phyloP scores from a whole-genome alignment of 176 grass and related monocot genomes.

The Poa pratensis region DNA sequence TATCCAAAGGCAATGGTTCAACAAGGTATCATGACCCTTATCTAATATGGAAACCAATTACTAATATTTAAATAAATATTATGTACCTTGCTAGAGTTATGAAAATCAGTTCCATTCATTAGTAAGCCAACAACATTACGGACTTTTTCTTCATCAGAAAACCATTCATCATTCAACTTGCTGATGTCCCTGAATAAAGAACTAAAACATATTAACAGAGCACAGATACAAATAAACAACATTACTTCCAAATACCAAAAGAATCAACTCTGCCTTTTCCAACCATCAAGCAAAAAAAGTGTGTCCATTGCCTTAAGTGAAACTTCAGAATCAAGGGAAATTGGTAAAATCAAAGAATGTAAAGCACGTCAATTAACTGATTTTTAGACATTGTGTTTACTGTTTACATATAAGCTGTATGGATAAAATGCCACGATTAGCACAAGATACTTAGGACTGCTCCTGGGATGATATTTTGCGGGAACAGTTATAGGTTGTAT shows the following conservation, averaged over 20 bases:
- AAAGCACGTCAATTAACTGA: background rate
- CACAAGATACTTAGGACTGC: background rate
- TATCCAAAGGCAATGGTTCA: constrained; percentile 5
- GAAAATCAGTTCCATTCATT: constrained; percentile 44
- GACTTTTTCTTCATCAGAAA: constrained; percentile 73
- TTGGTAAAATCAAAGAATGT: background rate
- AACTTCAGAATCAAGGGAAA: background rate
- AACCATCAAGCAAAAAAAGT: constrained; percentile 9
- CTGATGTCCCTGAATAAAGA: constrained; percentile 65
- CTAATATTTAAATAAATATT: constrained; percentile 6
- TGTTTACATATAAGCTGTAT: background rate
- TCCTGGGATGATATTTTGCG: background rate
- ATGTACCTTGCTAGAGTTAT: constrained; percentile 49
- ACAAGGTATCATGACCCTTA: background rate
- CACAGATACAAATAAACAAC: background rate
- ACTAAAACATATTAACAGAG: constrained; percentile 23
- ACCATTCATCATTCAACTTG: constrained; percentile 85
- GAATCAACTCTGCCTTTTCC: constrained; percentile 11
- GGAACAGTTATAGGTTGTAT: constrained; percentile 26
- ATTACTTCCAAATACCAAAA: constrained; percentile 24
- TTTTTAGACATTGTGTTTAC: background rate
- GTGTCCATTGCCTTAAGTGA: background rate
- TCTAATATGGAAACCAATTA: constrained; percentile 21
- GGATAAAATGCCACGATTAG: background rate
- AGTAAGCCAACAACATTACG: constrained; percentile 73